A percentile compares a stretch with the other conserved stretches of the same genome.
Conservation (phyloP, 352 stramenopile genomes). For the Phytophthora kernoviae region DNA sequence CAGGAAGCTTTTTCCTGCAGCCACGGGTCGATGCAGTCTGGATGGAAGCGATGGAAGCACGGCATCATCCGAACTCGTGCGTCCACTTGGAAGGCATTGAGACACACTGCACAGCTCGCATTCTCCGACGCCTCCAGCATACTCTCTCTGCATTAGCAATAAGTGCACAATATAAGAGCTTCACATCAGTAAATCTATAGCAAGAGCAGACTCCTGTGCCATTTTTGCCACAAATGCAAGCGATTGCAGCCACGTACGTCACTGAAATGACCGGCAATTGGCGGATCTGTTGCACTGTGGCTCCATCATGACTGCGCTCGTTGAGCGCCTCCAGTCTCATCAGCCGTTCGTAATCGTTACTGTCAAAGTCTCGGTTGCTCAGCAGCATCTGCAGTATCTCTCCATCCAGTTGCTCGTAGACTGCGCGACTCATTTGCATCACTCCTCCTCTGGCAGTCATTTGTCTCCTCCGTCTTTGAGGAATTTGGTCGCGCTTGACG, state of each 20-base stretch:
- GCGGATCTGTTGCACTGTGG: slow-evolving; percentile 56
- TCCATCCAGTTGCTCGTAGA: slow-evolving; percentile 72
- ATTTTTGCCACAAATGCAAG: slow-evolving; percentile 6
- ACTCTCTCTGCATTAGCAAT: slow-evolving; percentile 43
- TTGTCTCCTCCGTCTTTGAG: slow-evolving; percentile 13
- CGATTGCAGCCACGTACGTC: slow-evolving; percentile 52
- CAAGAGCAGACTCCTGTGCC: not conserved
- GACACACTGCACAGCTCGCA: slow-evolving; percentile 67
- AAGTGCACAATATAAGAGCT: no score
- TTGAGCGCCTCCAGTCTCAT: slow-evolving; percentile 71
- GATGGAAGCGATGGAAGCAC: slow-evolving; percentile 85
- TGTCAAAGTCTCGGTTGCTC: slow-evolving; percentile 73
- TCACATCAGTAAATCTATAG: slow-evolving; percentile 2
- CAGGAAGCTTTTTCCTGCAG: slow-evolving; percentile 72
- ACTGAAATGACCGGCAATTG: slow-evolving; percentile 62
- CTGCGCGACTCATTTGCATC: slow-evolving; percentile 62
- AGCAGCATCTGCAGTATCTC: slow-evolving; percentile 67
- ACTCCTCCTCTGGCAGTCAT: slow-evolving; percentile 24
- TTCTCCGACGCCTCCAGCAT: slow-evolving; percentile 65
- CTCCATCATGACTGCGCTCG: slow-evolving; percentile 54
- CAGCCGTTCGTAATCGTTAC: slow-evolving; percentile 73
- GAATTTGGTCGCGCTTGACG: slow-evolving; percentile 25
- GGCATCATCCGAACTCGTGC: slow-evolving; percentile 62
- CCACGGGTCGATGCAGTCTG: slow-evolving; percentile 77
- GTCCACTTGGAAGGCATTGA: slow-evolving; percentile 51